Evolutionary conservation across 306 rosid genomes (phyloP).

Genomic region (Cucurbita ficifolia): DNA sequence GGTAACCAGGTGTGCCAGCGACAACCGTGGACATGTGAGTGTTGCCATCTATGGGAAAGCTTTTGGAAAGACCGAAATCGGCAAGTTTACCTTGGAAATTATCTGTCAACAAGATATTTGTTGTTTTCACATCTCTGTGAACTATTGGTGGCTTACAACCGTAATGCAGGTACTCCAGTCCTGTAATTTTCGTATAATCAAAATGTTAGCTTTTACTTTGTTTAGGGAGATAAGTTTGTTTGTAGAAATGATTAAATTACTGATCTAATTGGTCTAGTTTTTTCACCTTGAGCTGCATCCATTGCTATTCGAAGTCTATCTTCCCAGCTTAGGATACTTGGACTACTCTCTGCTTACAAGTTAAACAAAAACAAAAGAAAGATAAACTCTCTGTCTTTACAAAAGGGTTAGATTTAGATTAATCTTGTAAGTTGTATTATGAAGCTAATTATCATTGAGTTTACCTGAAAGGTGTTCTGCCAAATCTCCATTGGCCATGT

Average conservation of each 20-base stretch:
- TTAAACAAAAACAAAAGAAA: neutral
- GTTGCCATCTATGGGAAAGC: slow-evolving; percentile 2
- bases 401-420: neutral
- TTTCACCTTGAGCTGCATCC: slow-evolving; percentile 28
- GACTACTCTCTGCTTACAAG: neutral
- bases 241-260: neutral
- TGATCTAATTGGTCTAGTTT: neutral
- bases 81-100: slow-evolving; percentile 18
- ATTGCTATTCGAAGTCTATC: slow-evolving; percentile 22
- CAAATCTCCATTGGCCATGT: slow-evolving; percentile 20
- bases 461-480: slow-evolving; percentile 8
- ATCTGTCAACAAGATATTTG: slow-evolving; percentile 21
- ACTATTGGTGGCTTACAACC: slow-evolving; percentile 35
- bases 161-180: slow-evolving; percentile 39
- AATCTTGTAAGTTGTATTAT: neutral
- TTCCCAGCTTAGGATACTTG: slow-evolving; percentile 19
- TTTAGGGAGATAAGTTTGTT: neutral
- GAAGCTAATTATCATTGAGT: neutral
- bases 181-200: slow-evolving; percentile 12
- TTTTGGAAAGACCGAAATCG: slow-evolving; percentile 27
- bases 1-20: slow-evolving; percentile 23
- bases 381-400: neutral
- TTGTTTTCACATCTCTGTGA: slow-evolving; percentile 25
- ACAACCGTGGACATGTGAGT: slow-evolving; percentile 16
- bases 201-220: neutral